A percentile compares a stretch with the other conserved stretches of the same genome.
These are phyloP conservation scores for Melastoma candidum DNA, from an alignment of 441 rosid genomes.

Conservation along the genomic window DNA sequence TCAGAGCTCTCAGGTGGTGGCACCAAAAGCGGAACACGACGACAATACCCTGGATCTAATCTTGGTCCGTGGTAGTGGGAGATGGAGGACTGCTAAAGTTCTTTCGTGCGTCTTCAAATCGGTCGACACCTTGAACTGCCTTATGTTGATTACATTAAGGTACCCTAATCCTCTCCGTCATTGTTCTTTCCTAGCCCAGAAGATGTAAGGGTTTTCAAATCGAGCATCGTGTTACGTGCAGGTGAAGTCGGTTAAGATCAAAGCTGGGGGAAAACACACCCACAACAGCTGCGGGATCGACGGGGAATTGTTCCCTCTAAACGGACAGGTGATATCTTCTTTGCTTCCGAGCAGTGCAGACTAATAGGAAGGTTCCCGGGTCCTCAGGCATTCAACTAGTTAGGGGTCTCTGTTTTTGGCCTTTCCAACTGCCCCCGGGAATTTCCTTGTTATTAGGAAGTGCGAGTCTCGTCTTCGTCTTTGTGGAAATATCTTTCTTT, in stretches of 20 bases:
- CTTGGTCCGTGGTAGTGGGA: slow-evolving; percentile 84
- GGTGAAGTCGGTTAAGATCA: too few species aligned
- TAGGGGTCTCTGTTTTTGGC: neutral
- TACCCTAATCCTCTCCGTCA: slow-evolving; percentile 11
- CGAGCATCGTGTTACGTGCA: too few species aligned
- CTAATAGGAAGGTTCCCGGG: slow-evolving; percentile 60
- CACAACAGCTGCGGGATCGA: slow-evolving; percentile 45
- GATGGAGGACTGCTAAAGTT: slow-evolving; percentile 73
- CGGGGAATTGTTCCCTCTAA: slow-evolving; percentile 80
- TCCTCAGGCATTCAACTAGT: slow-evolving; percentile 27
- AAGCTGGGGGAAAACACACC: too few species aligned
- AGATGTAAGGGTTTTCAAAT: neutral
- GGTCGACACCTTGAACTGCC: slow-evolving; percentile 90
- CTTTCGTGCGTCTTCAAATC: slow-evolving; percentile 66
- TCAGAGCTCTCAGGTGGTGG: slow-evolving; percentile 92
- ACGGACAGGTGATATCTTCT: slow-evolving; percentile 72
- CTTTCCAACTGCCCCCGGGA: slow-evolving; percentile 1
- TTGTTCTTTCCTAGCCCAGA: neutral
- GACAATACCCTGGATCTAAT: slow-evolving; percentile 83
- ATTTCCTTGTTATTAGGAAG: too few species aligned
- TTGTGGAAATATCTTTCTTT: too few species aligned
- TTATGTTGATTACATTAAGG: slow-evolving; percentile 94
- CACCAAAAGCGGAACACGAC: slow-evolving; percentile 88
- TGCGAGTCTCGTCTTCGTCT: too few species aligned
- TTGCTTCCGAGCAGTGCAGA: slow-evolving; percentile 91